Conservation (phyloP, 768 basidiomycete genomes). For the Leccinum truebloodii region DNA sequence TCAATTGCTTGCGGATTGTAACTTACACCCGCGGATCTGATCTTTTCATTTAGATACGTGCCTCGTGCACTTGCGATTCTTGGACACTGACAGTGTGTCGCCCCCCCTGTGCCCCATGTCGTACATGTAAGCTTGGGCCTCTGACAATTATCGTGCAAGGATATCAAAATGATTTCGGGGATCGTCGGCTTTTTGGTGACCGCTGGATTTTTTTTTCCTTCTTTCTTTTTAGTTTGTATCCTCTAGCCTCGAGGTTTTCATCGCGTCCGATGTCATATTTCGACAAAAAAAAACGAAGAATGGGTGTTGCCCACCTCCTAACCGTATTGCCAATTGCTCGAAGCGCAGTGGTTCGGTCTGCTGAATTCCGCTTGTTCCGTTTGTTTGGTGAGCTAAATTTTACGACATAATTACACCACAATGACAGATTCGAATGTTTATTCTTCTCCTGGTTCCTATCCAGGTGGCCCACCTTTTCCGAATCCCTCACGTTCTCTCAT, state of each 20-base stretch:
- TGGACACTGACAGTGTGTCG: constrained; percentile 5
- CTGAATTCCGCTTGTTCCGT: constrained; percentile 22
- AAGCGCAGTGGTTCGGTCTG: constrained; percentile 5
- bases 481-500: constrained; percentile 5
- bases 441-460: constrained; percentile 15
- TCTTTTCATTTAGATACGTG: constrained; percentile 20
- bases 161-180: neutral
- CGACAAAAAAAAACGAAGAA: constrained; percentile 10
- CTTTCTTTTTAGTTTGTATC: neutral
- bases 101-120: constrained; percentile 3
- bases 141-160: neutral
- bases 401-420: constrained; percentile 35
- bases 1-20: constrained; percentile 16
- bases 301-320: constrained; percentile 7
- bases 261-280: constrained; percentile 9
- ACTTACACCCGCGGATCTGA: constrained; percentile 36
- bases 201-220: neutral
- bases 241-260: neutral
- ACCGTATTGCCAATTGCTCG: constrained; percentile 21
- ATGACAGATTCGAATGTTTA: constrained; percentile 20
- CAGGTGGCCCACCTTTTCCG: neutral
- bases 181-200: neutral
- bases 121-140: constrained; percentile 4
- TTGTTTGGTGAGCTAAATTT: constrained; percentile 26
- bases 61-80: constrained; percentile 27